Base-by-base conservation (phyloP, 2,329 filamentous ascomycete species). In the Plenodomus lindquistii region DNA sequence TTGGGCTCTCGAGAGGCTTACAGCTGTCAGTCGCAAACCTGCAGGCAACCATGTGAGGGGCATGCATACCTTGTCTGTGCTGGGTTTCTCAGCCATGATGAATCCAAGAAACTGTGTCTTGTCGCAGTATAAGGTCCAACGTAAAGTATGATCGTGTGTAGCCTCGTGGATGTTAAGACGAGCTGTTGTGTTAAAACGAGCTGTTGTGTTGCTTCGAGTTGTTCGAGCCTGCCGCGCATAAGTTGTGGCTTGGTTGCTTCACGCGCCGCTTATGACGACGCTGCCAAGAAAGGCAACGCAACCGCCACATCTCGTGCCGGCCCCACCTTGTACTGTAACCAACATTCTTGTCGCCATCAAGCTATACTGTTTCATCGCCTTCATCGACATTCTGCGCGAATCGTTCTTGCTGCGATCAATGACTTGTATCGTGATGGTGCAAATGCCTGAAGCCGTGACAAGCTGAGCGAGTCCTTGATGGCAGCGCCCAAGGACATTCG, bases 1-100 rank as follows among this genome's bases (percentile, higher is more conserved):
- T 83, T 63, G 58, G 73, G 66, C 65, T 71, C 59, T 57, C 57
- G 42, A 59, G 54, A 39, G 55, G 60, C 58, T 63, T 35, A 4
- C 11, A 31, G 27, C 4, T 4, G 27, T 7, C 6, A 31, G 27
- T 8, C 11, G 27, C 9, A 31, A 15, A 8, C 11, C 22, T 24
- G 22, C 4, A 31, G 27, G 27, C 27, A 31, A 13, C 27, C 6
- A 15, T 15, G n/a, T 31, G 27, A 7, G 27, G 37, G 53, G 39
- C 42, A 31, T 42, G 46, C 46, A 15, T 37, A 52, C 52, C 48
- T 55, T 55, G 2, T 49, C 52, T 21, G 48, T 36, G 20, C 36
- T 41, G n/a, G 55, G 27, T 39, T 62, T 62, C 31, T 62, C 59
- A 19, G 59, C 50, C 59, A 61, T 61, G 42, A 29, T 45, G 42